Evolutionary conservation across 345 rosid genomes (phyloP).

Genomic region (Garcia nutans): DNA sequence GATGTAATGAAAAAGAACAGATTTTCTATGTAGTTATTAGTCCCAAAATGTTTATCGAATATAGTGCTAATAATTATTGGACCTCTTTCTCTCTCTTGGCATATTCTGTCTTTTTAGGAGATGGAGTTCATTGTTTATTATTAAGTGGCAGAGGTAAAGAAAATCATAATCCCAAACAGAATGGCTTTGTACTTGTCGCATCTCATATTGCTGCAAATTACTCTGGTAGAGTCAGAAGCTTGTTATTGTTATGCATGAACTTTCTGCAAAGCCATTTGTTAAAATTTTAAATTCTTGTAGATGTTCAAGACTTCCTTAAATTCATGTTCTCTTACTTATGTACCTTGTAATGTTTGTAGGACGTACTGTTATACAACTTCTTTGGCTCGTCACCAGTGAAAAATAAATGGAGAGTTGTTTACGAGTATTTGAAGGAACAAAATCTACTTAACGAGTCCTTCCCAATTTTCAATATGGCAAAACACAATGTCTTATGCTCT

Average conservation of each 20-base stretch:
- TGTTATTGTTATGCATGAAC: no score
- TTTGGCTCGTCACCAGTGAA: constrained; percentile 46
- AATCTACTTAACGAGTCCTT: constrained; percentile 20
- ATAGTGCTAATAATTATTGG: background rate
- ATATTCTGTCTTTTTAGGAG: background rate
- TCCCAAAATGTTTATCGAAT: background rate
- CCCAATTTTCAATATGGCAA: constrained; percentile 30
- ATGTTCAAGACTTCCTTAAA: background rate
- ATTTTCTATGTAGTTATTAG: no score
- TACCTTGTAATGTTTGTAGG: constrained; percentile 20
- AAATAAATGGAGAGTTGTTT: constrained; percentile 50
- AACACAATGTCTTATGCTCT: constrained; percentile 44
- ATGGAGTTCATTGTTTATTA: no score
- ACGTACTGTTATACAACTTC: constrained; percentile 46
- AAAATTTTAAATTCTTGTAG: background rate
- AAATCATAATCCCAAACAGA: no score
- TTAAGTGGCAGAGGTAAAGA: no score
- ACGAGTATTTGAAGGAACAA: constrained; percentile 40
- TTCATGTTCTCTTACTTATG: background rate
- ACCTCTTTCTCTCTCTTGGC: background rate
- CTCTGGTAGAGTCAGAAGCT: no score
- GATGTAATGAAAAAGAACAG: background rate
- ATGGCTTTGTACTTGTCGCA: no score
- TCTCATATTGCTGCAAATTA: no score
- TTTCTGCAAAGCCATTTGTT: no score